phyloP scores from a whole-genome alignment of 2,329 filamentous ascomycete species.

The Aaosphaeria pasadenensis region DNA sequence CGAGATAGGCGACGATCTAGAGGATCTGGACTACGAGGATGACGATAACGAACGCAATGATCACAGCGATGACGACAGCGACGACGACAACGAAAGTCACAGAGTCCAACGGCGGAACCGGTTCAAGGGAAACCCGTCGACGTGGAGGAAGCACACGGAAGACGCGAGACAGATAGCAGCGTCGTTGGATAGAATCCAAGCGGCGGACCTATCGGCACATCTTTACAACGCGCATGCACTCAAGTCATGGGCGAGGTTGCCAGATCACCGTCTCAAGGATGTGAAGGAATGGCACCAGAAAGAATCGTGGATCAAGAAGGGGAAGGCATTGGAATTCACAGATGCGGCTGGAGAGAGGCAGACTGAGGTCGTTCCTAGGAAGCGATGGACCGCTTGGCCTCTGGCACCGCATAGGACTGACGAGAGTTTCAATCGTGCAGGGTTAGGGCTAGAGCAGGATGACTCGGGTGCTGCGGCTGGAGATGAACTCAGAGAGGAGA shows the following conservation, averaged over 20 bases:
- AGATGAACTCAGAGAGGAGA: slow-evolving; percentile 64
- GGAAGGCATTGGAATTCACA: slow-evolving; percentile 22
- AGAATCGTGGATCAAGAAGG: slow-evolving; percentile 37
- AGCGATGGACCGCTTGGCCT: slow-evolving; percentile 84
- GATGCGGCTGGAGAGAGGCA: slow-evolving; percentile 25
- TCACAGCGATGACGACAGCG: slow-evolving; percentile 1
- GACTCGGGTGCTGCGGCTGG: slow-evolving; percentile 53
- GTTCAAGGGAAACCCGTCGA: slow-evolving; percentile 64
- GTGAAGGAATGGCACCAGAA: slow-evolving; percentile 39
- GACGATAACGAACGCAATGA: slow-evolving; percentile 6
- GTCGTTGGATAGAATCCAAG: slow-evolving; percentile 61
- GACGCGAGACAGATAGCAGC: slow-evolving; percentile 61
- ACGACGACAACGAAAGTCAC: slow-evolving; percentile 1
- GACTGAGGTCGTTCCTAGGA: slow-evolving; percentile 45
- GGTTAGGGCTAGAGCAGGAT: slow-evolving; percentile 47
- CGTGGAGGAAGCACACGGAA: slow-evolving; percentile 64
- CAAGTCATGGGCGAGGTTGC: slow-evolving; percentile 48
- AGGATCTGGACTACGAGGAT: background rate
- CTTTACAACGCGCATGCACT: slow-evolving; percentile 75
- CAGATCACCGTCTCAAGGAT: slow-evolving; percentile 9
- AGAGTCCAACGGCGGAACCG: slow-evolving; percentile 57
- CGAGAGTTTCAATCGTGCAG: slow-evolving; percentile 50
- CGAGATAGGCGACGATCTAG: no score
- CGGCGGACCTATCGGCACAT: slow-evolving; percentile 69
- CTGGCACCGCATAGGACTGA: slow-evolving; percentile 63